A percentile compares a stretch with the other conserved stretches of the same genome.
Evolutionary conservation across 768 basidiomycete species (phyloP).

Genomic region (Omphalotus guepiniiformis): DNA sequence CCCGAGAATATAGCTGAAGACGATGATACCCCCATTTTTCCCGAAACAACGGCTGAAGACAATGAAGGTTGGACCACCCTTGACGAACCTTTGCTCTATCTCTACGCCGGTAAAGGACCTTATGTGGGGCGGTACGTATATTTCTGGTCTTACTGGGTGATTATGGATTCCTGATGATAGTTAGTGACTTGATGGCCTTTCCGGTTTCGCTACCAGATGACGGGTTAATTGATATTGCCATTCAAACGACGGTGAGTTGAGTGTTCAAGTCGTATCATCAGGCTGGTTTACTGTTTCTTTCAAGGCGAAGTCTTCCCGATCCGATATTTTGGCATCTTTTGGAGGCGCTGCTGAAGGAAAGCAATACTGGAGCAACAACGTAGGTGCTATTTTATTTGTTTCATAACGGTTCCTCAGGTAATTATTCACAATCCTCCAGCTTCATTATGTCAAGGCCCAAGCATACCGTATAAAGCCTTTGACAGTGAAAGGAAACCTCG

Average conservation of each 20-base stretch:
- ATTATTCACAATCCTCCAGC: conserved; percentile 30
- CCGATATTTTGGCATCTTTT: conserved; percentile 1
- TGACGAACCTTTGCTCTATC: conserved; percentile 61
- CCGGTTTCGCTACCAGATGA: conserved; percentile 79
- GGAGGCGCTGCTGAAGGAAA: conserved; percentile 15
- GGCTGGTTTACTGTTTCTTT: not conserved
- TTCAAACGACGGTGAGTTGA: conserved; percentile 56
- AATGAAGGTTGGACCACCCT: conserved; percentile 68
- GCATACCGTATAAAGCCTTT: conserved; percentile 71
- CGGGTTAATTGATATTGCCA: conserved; percentile 68
- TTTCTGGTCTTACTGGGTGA: not conserved
- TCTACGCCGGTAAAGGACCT: conserved; percentile 78
- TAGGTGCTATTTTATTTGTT: conserved; percentile 3
- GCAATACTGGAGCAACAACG: conserved; percentile 11
- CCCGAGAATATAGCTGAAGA: conserved; percentile 11
- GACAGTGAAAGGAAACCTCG: conserved; percentile 46
- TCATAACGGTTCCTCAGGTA: not conserved
- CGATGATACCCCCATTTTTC: conserved; percentile 27
- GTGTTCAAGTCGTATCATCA: not conserved
- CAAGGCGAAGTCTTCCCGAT: not conserved
- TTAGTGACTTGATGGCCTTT: conserved; percentile 76
- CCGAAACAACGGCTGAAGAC: conserved; percentile 44
- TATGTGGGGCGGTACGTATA: conserved; percentile 56
- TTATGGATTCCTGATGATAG: not conserved
- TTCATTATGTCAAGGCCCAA: conserved; percentile 68